A percentile compares a stretch with the other conserved stretches of the same genome.
Conservation (phyloP, 208 protist genomes). For the Acanthamoeba castellanii region DNA sequence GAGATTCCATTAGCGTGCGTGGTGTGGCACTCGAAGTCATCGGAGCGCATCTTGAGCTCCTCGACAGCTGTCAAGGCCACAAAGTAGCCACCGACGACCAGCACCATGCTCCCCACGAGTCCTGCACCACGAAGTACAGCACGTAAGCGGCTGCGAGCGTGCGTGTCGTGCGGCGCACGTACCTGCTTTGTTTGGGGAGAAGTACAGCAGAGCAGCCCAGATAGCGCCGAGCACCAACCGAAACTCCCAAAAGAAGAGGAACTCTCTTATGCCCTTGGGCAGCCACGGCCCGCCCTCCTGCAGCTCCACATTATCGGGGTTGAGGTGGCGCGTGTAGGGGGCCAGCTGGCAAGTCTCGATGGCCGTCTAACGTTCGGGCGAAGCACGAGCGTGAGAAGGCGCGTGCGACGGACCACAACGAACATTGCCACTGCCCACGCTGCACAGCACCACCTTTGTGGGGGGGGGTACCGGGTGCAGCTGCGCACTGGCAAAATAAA, state of each 20-base stretch:
- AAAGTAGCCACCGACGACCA: neutral
- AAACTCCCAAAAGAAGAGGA: conserved; percentile 60
- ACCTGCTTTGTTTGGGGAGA: conserved; percentile 35
- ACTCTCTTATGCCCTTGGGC: neutral
- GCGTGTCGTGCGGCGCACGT: neutral
- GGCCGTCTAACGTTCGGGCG: neutral
- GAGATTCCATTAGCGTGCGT: conserved; percentile 16
- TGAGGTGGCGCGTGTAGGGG: conserved; percentile 44
- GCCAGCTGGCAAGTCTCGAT: conserved; percentile 58
- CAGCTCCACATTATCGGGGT: conserved; percentile 55
- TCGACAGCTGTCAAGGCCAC: neutral
- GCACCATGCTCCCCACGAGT: neutral
- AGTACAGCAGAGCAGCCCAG: neutral
- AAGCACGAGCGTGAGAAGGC: neutral
- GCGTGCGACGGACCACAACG: neutral
- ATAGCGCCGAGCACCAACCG: conserved; percentile 2
- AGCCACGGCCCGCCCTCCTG: conserved; percentile 23
- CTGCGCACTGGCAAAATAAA: conserved; percentile 43
- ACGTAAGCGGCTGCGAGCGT: neutral
- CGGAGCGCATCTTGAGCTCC: conserved; percentile 42
- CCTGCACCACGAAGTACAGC: neutral
- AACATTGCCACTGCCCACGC: neutral
- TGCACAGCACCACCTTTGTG: neutral
- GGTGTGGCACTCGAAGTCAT: conserved; percentile 53
- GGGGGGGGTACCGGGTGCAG: neutral